Conservation (phyloP, 2,329 filamentous ascomycete species). For the Akanthomyces dipterigenus region DNA sequence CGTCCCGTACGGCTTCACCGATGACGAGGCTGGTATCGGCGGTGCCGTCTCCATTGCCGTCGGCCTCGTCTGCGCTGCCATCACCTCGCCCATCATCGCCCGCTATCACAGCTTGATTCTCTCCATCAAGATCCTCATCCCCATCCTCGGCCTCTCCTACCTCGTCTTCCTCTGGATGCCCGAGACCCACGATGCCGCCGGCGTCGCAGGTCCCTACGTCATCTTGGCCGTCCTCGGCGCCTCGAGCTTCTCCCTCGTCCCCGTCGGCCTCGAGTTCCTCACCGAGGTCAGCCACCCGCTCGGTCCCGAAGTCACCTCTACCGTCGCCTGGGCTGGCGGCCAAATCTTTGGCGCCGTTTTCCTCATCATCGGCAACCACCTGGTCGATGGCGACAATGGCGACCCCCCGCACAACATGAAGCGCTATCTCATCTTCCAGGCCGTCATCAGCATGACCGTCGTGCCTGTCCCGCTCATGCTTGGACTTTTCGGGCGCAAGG, state of each 20-base stretch:
- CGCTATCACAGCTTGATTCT: conserved; percentile 72
- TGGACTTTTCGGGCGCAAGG: conserved; percentile 59
- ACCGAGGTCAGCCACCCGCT: conserved; percentile 84
- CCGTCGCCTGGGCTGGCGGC: conserved; percentile 78
- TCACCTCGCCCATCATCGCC: conserved; percentile 77
- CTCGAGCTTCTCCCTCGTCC: conserved; percentile 71
- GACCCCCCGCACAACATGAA: conserved; percentile 66
- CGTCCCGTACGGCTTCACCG: conserved; percentile 73
- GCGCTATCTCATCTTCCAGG: conserved; percentile 69
- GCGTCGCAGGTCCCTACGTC: conserved; percentile 65
- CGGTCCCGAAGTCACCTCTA: conserved; percentile 76
- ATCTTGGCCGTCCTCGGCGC: conserved; percentile 74
- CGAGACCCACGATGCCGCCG: conserved; percentile 49
- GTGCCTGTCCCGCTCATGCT: conserved; percentile 63
- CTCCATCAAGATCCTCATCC: conserved; percentile 67
- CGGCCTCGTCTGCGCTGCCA: conserved; percentile 69
- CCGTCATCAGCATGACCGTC: conserved; percentile 58
- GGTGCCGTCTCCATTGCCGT: conserved; percentile 86
- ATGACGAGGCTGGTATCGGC: conserved; percentile 81
- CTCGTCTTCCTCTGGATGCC: conserved; percentile 75
- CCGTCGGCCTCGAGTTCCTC: conserved; percentile 78
- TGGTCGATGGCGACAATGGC: conserved; percentile 49
- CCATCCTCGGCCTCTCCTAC: conserved; percentile 66
- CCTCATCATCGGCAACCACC: conserved; percentile 72
- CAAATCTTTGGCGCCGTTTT: conserved; percentile 82